phyloP scores from a whole-genome alignment of 768 basidiomycete species.

The Mycena venus region DNA sequence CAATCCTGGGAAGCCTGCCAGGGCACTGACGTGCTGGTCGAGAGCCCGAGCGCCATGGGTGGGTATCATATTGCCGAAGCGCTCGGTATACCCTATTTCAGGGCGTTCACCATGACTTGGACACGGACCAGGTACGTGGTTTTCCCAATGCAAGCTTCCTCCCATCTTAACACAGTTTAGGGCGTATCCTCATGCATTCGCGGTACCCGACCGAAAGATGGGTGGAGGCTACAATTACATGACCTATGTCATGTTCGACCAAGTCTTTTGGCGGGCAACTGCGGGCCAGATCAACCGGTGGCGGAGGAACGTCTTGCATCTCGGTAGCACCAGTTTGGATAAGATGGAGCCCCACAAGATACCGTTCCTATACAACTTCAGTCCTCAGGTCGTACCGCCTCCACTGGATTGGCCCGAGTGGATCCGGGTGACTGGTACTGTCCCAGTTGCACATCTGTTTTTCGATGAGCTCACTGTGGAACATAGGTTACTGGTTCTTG shows the following conservation, averaged over 20 bases:
- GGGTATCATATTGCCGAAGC: slow-evolving; percentile 98
- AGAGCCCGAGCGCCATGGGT: slow-evolving; percentile 97
- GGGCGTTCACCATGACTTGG: slow-evolving; percentile 99
- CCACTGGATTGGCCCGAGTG: slow-evolving; percentile 99
- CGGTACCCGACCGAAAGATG: slow-evolving; percentile 98
- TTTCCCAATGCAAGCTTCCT: slow-evolving; percentile 9
- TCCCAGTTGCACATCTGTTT: neutral
- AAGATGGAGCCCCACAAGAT: slow-evolving; percentile 98
- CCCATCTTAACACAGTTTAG: slow-evolving; percentile 48
- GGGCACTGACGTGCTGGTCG: slow-evolving; percentile 91
- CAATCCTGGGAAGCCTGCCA: slow-evolving; percentile 98
- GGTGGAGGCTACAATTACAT: slow-evolving; percentile 99
- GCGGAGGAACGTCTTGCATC: slow-evolving; percentile 81
- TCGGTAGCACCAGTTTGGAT: slow-evolving; percentile 89
- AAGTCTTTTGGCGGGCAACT: slow-evolving; percentile 97
- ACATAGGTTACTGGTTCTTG: slow-evolving; percentile 95
- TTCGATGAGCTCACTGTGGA: neutral
- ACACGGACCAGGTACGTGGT: slow-evolving; percentile 81
- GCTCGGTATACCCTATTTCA: slow-evolving; percentile 91
- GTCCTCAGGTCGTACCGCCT: slow-evolving; percentile 89
- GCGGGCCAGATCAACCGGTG: slow-evolving; percentile 96
- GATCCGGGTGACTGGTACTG: slow-evolving; percentile 90
- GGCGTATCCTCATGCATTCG: slow-evolving; percentile 98
- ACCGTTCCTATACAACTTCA: slow-evolving; percentile 98
- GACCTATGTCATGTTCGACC: slow-evolving; percentile 98